A percentile compares a stretch with the other conserved stretches of the same genome.
phyloP scores from a whole-genome alignment of 1,284 basidiomycete species.

The Rhodotorula sp. region DNA sequence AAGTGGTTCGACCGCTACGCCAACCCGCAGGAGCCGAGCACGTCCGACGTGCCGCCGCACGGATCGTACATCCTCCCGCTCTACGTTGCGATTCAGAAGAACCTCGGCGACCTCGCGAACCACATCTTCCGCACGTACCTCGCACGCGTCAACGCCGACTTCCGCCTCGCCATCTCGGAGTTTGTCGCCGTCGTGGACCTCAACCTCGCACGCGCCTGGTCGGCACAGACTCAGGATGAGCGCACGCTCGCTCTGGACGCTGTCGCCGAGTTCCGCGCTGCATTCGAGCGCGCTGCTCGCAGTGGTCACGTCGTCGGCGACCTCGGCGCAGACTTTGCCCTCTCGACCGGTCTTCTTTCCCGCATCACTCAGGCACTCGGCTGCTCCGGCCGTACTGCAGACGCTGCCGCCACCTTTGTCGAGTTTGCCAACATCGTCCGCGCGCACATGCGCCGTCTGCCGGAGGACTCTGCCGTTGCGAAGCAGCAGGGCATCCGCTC shows the following conservation, averaged over 20 bases:
- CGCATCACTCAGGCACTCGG: slow-evolving; percentile 25
- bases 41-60: not conserved
- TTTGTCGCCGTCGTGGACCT: slow-evolving; percentile 32
- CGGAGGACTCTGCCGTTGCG: not conserved
- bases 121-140: slow-evolving; percentile 33
- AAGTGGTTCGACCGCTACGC: slow-evolving; percentile 65
- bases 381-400: slow-evolving; percentile 12
- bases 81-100: not conserved
- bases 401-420: slow-evolving; percentile 12
- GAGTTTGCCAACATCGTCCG: slow-evolving; percentile 25
- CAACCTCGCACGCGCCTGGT: slow-evolving; percentile 23
- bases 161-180: slow-evolving; percentile 19
- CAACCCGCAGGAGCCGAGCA: slow-evolving; percentile 34
- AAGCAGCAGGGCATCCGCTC: not conserved
- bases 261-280: slow-evolving; percentile 26
- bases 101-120: slow-evolving; percentile 38
- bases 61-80: slow-evolving; percentile 32
- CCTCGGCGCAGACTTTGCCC: slow-evolving; percentile 9
- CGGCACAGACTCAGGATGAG: not conserved
- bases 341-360: slow-evolving; percentile 33
- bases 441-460: slow-evolving; percentile 4
- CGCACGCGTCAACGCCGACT: not conserved
- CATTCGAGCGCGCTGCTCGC: slow-evolving; percentile 21
- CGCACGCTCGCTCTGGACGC: slow-evolving; percentile 7
- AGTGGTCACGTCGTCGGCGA: slow-evolving; percentile 7